Percentiles rank a stretch among this genome's conserved stretches.
phyloP scores from a whole-genome alignment of 208 protist genomes.

The Crithidia expoeki region DNA sequence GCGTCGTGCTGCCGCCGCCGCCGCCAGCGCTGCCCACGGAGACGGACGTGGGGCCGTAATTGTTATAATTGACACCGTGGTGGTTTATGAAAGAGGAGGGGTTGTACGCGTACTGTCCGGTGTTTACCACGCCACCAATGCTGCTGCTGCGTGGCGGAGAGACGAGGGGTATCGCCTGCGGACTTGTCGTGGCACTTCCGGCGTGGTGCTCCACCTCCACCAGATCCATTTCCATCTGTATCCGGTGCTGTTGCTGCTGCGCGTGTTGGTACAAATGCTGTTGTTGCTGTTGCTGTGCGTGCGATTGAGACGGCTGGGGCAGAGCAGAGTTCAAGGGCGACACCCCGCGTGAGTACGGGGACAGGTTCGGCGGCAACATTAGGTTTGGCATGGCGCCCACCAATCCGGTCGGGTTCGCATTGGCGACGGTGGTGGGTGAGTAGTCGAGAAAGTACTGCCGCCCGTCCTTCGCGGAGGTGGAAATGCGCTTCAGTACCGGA shows the following conservation, averaged over 20 bases:
- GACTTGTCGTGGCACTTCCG: conserved; percentile 16
- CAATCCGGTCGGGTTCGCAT: conserved; percentile 8
- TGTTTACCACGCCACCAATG: conserved; percentile 10
- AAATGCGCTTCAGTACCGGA: conserved; percentile 33
- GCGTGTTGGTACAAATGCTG: too few relatives aligned
- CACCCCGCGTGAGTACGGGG: conserved; percentile 2
- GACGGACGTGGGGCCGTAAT: conserved; percentile 5
- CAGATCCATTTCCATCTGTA: conserved; percentile 6
- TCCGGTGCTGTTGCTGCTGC: conserved; percentile 4
- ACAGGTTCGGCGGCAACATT: conserved; percentile 34
- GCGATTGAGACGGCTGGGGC: neutral
- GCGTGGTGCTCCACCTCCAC: conserved; percentile 9
- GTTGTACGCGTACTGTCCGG: conserved; percentile 2
- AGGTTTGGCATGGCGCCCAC: conserved; percentile 30
- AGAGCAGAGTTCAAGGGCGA: conserved; percentile 5
- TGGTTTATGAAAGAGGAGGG: neutral
- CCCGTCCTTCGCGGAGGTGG: conserved; percentile 36
- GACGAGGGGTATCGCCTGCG: conserved; percentile 27
- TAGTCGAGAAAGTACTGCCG: conserved; percentile 48
- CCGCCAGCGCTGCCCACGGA: conserved; percentile 1
- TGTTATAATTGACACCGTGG: neutral
- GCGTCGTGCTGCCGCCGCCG: neutral
- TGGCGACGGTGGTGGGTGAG: conserved; percentile 19
- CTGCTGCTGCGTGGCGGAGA: conserved; percentile 35
- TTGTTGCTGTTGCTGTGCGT: conserved; percentile 5